Evolutionary conservation across 257 asterid species (phyloP), one percentile per base, ranked within the genome.

Genomic region (Paraleonurus japonicus): DNA sequence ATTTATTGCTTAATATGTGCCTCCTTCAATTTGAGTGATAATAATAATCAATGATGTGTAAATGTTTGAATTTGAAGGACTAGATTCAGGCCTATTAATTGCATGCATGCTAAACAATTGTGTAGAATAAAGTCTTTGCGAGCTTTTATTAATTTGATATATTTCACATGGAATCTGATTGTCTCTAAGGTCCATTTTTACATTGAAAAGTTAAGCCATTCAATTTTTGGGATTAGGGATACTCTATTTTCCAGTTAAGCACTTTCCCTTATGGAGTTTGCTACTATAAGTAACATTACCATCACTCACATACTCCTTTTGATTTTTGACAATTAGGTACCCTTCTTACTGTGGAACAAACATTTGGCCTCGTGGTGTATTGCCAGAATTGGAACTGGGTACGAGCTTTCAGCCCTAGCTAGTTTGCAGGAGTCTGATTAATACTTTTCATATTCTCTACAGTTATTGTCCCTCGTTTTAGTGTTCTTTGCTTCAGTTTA

Each of bases 301-400:
- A 20, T 20, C 17, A 13, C 65, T 75, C 65, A 64, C 39, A 58
- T 16, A 33, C 28, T 71, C 61, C 28, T 73, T 55, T 69, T 33
- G 39, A 59, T 69, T 54, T 76, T 58, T 68, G 53, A 33, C 43
- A 64, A 62, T 75, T 72, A 92, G 98, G 83, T 90, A 92, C 69
- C 97, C 98, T 65, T 87, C 96, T 22, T 92, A 90, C 74, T 92
- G 98, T 69, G 95, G 94, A 70, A 76, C 79, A 78, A 92, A 92
- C 81, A 83, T 84, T 67, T 92, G 98, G 98, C 98, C 96, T 63
- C 81, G 30, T 70, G 78, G 66, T 70, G 85, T 80, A 72, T 81
- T 92, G 81, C 97, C 98, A 30, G 94, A 92, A 72, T 89, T 92
- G 73, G 98, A 92, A 87, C 65, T 53, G 19, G 91, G 98, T 92